Percentiles rank a stretch among this genome's conserved stretches.
Evolutionary conservation across 306 rosid species (phyloP).

Genomic region (Rosa persica): DNA sequence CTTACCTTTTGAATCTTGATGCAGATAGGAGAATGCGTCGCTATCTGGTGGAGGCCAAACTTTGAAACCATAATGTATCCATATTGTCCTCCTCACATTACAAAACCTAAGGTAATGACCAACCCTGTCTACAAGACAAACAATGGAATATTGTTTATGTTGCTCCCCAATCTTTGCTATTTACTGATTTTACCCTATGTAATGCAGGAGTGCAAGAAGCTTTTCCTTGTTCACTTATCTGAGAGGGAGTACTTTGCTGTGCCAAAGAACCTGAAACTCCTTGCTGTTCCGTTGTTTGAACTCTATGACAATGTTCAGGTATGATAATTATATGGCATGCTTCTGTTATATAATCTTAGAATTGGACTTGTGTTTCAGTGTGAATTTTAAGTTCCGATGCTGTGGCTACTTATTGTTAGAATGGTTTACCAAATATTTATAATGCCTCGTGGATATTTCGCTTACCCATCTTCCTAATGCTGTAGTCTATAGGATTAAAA

Average conservation of each 20-base stretch:
- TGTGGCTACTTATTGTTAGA: background rate
- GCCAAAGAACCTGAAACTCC: slow-evolving; percentile 92
- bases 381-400: background rate
- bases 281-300: slow-evolving; percentile 97
- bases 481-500: background rate
- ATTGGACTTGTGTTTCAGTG: background rate
- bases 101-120: slow-evolving; percentile 80
- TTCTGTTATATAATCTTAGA: slow-evolving; percentile 7
- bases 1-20: slow-evolving; percentile 10
- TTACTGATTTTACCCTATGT: background rate
- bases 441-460: background rate
- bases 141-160: background rate
- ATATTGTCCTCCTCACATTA: slow-evolving; percentile 97
- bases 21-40: slow-evolving; percentile 99
- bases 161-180: background rate
- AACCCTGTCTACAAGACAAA: background rate
- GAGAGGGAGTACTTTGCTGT: slow-evolving; percentile 98
- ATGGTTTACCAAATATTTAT: background rate
- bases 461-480: background rate
- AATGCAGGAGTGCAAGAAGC: slow-evolving; percentile 94
- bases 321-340: slow-evolving; percentile 6
- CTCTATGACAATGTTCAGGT: slow-evolving; percentile 99
- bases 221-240: slow-evolving; percentile 89
- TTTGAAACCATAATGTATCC: slow-evolving; percentile 98
- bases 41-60: slow-evolving; percentile 99